Conservation (phyloP, 495 filamentous ascomycete genomes). For the Aspergillus wentii region DNA sequence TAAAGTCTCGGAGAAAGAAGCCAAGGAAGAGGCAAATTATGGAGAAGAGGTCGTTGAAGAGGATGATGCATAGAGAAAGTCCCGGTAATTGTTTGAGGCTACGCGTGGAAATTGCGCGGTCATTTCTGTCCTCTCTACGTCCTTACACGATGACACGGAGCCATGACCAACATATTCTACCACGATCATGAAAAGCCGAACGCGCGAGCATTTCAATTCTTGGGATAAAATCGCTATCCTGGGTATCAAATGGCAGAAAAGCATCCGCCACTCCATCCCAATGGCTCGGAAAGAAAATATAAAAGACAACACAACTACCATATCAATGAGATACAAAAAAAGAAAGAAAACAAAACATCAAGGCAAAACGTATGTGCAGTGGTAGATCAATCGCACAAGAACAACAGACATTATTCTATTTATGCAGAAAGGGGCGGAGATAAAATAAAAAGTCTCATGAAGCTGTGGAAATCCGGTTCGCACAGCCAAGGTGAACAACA, state of each 20-base stretch:
- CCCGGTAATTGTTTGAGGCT: too few relatives aligned
- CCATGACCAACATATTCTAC: too few relatives aligned
- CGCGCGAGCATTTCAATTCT: too few relatives aligned
- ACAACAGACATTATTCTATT: too few relatives aligned
- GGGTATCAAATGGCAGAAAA: slow-evolving; percentile 36
- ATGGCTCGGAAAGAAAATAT: slow-evolving; percentile 3
- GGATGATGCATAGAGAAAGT: too few relatives aligned
- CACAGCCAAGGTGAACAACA: slow-evolving; percentile 83
- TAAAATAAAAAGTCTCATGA: slow-evolving; percentile 10
- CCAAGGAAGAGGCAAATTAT: slow-evolving; percentile 79
- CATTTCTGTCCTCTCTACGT: too few relatives aligned
- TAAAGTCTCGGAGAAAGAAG: slow-evolving; percentile 50
- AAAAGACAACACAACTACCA: slow-evolving; percentile 14
- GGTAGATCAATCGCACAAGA: background rate
- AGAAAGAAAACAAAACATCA: slow-evolving; percentile 11
- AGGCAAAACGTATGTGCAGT: slow-evolving; percentile 2
- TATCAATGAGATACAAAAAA: slow-evolving; percentile 9
- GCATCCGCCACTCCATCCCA: slow-evolving; percentile 16
- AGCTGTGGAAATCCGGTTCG: slow-evolving; percentile 37
- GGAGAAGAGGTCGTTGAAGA: slow-evolving; percentile 70
- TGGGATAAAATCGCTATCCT: slow-evolving; percentile 21
- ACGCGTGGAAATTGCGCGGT: slow-evolving; percentile 6
- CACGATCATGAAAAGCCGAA: too few relatives aligned
- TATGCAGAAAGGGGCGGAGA: too few relatives aligned
- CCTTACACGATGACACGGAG: too few relatives aligned